A percentile compares a stretch with the other conserved stretches of the same genome.
Evolutionary conservation across 371 early-diverging fungal species (phyloP).

Genomic region (Mucor circinelloides): DNA sequence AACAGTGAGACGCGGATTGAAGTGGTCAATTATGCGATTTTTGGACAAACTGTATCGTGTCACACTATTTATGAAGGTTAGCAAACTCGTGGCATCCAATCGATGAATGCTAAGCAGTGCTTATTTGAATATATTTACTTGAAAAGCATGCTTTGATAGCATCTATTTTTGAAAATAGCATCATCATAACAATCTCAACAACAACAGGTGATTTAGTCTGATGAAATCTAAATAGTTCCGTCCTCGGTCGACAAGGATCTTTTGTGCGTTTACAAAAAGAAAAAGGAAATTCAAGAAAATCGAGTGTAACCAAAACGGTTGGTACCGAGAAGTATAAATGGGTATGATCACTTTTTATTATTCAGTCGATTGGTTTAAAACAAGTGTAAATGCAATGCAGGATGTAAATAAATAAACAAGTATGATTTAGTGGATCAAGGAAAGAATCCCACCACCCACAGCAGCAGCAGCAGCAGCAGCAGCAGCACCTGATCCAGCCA

Average conservation of each 20-base stretch:
- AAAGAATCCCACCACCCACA: background rate
- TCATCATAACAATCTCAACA: background rate
- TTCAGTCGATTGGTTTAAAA: background rate
- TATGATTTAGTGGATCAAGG: background rate
- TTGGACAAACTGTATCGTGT: too few relatives aligned
- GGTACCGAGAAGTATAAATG: background rate
- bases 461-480: background rate
- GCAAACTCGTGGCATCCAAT: too few relatives aligned
- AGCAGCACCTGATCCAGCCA: background rate
- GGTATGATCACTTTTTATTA: background rate
- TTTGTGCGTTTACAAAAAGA: too few relatives aligned
- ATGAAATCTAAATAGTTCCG: background rate
- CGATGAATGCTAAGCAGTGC: too few relatives aligned
- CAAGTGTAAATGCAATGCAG: background rate
- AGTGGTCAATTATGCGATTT: too few relatives aligned
- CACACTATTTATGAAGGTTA: too few relatives aligned
- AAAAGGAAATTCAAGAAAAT: background rate
- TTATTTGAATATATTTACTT: too few relatives aligned
- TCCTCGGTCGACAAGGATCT: background rate
- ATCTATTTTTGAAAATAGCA: too few relatives aligned
- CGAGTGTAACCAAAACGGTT: background rate
- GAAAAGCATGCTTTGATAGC: too few relatives aligned
- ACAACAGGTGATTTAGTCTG: background rate
- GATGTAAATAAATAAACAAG: background rate
- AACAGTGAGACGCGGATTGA: too few relatives aligned